Base-by-base conservation (phyloP, 2,329 filamentous ascomycete species). In the Orbilia oligospora region DNA sequence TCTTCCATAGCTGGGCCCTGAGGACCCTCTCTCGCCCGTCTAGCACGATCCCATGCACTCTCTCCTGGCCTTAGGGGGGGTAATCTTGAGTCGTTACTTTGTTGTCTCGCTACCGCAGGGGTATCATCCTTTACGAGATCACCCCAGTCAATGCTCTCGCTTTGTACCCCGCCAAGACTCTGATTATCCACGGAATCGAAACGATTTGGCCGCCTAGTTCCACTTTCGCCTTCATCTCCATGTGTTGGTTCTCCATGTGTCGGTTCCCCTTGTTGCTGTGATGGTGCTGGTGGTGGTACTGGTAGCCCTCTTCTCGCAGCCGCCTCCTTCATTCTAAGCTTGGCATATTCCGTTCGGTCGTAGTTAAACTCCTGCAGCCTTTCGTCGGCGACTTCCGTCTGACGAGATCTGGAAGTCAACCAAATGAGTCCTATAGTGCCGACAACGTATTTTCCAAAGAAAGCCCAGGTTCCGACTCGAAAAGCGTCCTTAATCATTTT, bases 311-410 rank as follows among this genome's bases (percentile, higher is more conserved):
- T 48, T 22, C 22, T 67, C 16, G 38, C 3, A 22, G n/a, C 36
- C n/a, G 49, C 33, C 10, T 63, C 24, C 33, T 65, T 27, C 20
- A 68, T 41, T 18, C 33, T 51, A 2, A 51, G 2, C 51, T 46
- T 65, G 8, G 75, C 75, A 16, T 72, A 69, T 14, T 71, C 30
- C 24, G 44, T 55, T 9, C 68, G 51, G 30, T 78, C 75, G 49
- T 78, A 65, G 20, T 78, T 53, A 16, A 41, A 78, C 63, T 78
- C 75, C 16, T 78, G 75, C 14, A 78, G 36, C 30, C 68, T 61
- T 41, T 78, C 75, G 46, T 78, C 75, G 36, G 38, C 55, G n/a
- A 51, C 20, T 38, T 78, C 75, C 48, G 24, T 30, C 0, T 2
- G 5, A 30, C 75, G 61, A 38, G 68, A 64, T 27, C 63, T 22